Conservation (phyloP, 345 rosid genomes). For the Cochlearia excelsa region DNA sequence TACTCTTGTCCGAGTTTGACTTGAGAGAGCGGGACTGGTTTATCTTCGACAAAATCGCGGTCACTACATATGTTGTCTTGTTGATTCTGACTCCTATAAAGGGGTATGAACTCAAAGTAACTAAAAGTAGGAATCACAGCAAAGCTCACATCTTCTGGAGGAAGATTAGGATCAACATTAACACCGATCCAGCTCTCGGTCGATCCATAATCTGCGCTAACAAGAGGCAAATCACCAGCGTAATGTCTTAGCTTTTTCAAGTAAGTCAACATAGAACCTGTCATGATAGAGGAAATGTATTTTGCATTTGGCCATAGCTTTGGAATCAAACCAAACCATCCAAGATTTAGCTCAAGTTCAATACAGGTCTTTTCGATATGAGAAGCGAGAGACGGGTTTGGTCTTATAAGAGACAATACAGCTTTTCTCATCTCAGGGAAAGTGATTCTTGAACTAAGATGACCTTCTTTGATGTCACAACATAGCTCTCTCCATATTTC, state of each 20-base stretch:
- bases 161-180: constrained; percentile 67
- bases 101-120: constrained; percentile 91
- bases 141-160: constrained; percentile 72
- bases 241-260: constrained; percentile 71
- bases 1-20: constrained; percentile 75
- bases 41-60: constrained; percentile 63
- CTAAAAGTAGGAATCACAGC: constrained; percentile 81
- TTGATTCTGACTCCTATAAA: constrained; percentile 44
- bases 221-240: constrained; percentile 62
- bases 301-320: constrained; percentile 87
- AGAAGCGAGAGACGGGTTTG: constrained; percentile 55
- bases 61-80: constrained; percentile 35
- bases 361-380: constrained; percentile 46
- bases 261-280: constrained; percentile 88
- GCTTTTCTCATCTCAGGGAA: constrained; percentile 50
- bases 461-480: constrained; percentile 56
- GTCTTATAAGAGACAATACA: constrained; percentile 53
- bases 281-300: constrained; percentile 89
- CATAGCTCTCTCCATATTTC: constrained; percentile 74
- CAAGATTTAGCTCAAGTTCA: constrained; percentile 39
- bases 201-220: constrained; percentile 88
- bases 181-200: constrained; percentile 98
- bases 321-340: constrained; percentile 61
- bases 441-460: constrained; percentile 54
- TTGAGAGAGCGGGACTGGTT: constrained; percentile 71